Percentiles rank a stretch among this genome's conserved stretches.
These are phyloP conservation scores for Cyclocybe cylindracea DNA, from an alignment of 768 basidiomycete species.

Conservation along the genomic window DNA sequence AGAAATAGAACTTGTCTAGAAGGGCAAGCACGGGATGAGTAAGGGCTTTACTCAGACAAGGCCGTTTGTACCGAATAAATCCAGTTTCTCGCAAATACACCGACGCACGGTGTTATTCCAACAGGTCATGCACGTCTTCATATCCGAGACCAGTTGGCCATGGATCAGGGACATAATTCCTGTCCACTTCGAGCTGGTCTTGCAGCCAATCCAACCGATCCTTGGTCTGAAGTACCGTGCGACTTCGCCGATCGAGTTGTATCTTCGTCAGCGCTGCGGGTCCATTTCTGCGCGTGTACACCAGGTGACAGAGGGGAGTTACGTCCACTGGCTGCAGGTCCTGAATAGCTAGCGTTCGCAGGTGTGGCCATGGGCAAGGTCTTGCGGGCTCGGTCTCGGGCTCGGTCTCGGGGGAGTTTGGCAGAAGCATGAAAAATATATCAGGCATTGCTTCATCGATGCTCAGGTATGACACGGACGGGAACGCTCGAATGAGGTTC, in stretches of 20 bases:
- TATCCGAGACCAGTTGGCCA: slow-evolving; percentile 44
- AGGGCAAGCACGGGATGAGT: no score
- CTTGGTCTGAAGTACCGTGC: slow-evolving; percentile 32
- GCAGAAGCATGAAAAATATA: slow-evolving; percentile 29
- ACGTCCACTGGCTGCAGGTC: slow-evolving; percentile 33
- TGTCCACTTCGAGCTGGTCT: slow-evolving; percentile 30
- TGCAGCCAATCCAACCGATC: slow-evolving; percentile 28
- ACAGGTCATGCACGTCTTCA: slow-evolving; percentile 33
- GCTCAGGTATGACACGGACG: slow-evolving; percentile 30
- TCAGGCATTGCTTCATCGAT: slow-evolving; percentile 34
- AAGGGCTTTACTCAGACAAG: neutral
- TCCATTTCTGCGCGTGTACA: slow-evolving; percentile 20
- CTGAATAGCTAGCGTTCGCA: slow-evolving; percentile 33
- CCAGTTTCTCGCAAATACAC: no score
- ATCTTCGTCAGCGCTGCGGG: slow-evolving; percentile 17
- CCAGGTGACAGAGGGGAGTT: slow-evolving; percentile 29
- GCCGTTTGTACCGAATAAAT: neutral
- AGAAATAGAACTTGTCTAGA: neutral
- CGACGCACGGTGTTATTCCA: slow-evolving; percentile 9
- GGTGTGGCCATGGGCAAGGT: slow-evolving; percentile 33
- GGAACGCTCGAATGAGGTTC: slow-evolving; percentile 35
- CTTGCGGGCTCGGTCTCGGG: no score
- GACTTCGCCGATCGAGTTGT: slow-evolving; percentile 37
- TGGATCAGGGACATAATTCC: slow-evolving; percentile 24
- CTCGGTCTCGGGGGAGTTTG: slow-evolving; percentile 8